Evolutionary conservation across 2,329 filamentous ascomycete species (phyloP).

Genomic region (Clarireedia paspali): DNA sequence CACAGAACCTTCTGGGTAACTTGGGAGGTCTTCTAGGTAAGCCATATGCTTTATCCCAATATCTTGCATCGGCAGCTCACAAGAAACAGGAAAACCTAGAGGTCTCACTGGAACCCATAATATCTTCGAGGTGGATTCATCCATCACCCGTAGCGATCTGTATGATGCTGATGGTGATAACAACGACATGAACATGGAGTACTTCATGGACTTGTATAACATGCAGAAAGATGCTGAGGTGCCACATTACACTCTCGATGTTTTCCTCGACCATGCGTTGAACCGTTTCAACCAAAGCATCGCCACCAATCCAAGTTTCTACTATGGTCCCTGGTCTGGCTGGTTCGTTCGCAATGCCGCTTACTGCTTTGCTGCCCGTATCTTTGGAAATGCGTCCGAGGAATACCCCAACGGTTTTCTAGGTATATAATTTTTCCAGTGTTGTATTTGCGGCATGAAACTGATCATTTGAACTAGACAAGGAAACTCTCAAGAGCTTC

Average conservation of each 20-base stretch:
- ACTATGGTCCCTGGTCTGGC: conserved; percentile 23
- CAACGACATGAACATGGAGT: neutral
- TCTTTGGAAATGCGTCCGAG: neutral
- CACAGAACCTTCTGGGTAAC: conserved; percentile 17
- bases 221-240: neutral
- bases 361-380: conserved; percentile 7
- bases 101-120: conserved; percentile 43
- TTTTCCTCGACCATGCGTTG: neutral
- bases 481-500: conserved; percentile 21
- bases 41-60: neutral
- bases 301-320: conserved; percentile 27
- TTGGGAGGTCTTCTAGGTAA: conserved; percentile 13
- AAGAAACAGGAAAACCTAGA: conserved; percentile 30
- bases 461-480: conserved; percentile 21
- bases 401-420: neutral
- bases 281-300: conserved; percentile 19
- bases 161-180: conserved; percentile 13
- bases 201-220: neutral
- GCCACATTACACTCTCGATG: neutral
- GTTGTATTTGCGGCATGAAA: conserved; percentile 13
- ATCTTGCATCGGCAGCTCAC: neutral
- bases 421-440: neutral
- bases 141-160: conserved; percentile 42
- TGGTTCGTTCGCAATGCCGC: conserved; percentile 20
- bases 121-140: conserved; percentile 44